Evolutionary conservation across 371 early-diverging fungal genomes (phyloP).

Genomic region (Funneliformis caledonium): DNA sequence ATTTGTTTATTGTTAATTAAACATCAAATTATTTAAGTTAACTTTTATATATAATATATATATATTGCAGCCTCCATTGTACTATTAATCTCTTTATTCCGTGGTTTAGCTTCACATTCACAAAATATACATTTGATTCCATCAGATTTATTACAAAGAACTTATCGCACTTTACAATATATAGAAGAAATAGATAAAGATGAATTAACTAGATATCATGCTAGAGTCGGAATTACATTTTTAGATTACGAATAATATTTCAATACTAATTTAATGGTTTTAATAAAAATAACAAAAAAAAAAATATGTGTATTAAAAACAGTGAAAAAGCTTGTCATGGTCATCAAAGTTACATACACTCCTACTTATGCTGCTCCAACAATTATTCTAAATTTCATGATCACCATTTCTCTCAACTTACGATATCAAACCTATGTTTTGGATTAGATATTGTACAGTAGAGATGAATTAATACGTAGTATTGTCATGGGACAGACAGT

Average conservation of each 20-base stretch:
- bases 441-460: too few species aligned
- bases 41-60: not conserved
- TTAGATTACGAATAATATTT: not conserved
- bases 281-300: too few species aligned
- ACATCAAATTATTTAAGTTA: not conserved
- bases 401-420: too few species aligned
- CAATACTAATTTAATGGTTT: too few species aligned
- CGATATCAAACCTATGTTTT: too few species aligned
- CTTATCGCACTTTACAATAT: conserved; percentile 63
- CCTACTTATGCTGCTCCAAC: too few species aligned
- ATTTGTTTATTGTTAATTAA: not conserved
- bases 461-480: too few species aligned
- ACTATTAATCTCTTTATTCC: conserved; percentile 70
- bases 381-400: too few species aligned
- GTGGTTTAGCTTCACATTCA: conserved; percentile 62
- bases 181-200: conserved; percentile 70
- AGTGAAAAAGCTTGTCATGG: too few species aligned
- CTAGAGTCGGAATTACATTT: conserved; percentile 31
- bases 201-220: conserved; percentile 58
- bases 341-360: too few species aligned
- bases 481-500: too few species aligned
- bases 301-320: too few species aligned
- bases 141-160: conserved; percentile 57
- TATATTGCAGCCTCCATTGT: conserved; percentile 58
- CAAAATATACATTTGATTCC: conserved; percentile 61